Evolutionary conservation across 805 yeast species (phyloP), one percentile per base, ranked within the genome.

Genomic region (Helenozyma rhizophorensis): DNA sequence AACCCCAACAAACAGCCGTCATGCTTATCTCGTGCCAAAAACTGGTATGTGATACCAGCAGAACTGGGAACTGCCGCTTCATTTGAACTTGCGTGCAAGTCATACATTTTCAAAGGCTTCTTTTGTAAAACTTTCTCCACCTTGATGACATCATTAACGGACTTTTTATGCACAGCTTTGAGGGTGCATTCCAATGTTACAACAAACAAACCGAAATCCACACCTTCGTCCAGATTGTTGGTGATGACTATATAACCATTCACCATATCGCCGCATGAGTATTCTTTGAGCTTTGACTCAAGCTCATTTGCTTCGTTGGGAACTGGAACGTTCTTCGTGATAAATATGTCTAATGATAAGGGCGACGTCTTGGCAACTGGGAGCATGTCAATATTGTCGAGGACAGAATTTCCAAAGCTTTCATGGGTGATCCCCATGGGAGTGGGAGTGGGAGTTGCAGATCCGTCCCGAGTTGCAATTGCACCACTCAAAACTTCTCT

Each of bases 81-180:
- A 1, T 74, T 71, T 43, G 67, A 71, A 7, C 80, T 71, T 2
- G 83, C 83, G 49, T 72, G 69, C 27, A 77, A 45, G 47, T 78
- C 83, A 30, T 76, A 72, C 81, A 76, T 78, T 42, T 76, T 68
- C 30, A 78, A 48, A 40, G 77, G 72, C 42, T 74, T 69, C 42
- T 76, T 74, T 50, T 62, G 59, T 31, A 65, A 39, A 4, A 65
- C 50, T 30, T 56, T 58, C 25, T 50, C 53, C 31, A 49, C 56
- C 29, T 50, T 53, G 9, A 32, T 31, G 12, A 23, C 21, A 21
- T 39, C 37, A 15, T 48, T 45, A 15, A 51, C 34, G 37, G 60
- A 61, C 3, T 51, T 47, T 5, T 58, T 53, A 16, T 36, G 23
- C 10, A 41, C 39, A 5, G 40, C 37, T 36, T 67, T 67, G 26